Percentiles rank a stretch among this genome's conserved stretches.
Evolutionary conservation across 1,284 basidiomycete species (phyloP).

Genomic region (Ustilago loliicola): DNA sequence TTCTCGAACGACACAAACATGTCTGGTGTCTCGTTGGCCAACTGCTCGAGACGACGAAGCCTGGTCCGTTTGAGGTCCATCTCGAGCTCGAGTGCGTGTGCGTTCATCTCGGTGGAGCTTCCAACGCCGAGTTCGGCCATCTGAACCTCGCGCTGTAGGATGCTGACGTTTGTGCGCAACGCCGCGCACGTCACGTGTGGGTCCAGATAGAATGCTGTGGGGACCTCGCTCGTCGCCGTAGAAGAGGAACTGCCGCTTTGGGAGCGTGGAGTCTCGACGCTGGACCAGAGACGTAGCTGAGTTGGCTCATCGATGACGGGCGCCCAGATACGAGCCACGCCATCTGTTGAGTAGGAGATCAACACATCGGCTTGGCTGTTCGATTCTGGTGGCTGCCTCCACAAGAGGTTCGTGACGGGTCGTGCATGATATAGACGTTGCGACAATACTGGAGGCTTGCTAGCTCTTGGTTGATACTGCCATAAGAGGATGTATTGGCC

Average conservation of each 20-base stretch:
- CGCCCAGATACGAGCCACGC: conserved; percentile 54
- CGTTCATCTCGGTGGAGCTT: conserved; percentile 16
- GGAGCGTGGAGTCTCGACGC: conserved; percentile 26
- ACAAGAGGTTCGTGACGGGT: conserved; percentile 25
- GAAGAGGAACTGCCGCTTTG: not conserved
- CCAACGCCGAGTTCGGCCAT: conserved; percentile 52
- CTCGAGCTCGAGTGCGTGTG: conserved; percentile 32
- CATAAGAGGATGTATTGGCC: conserved; percentile 46
- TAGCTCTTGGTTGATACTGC: conserved; percentile 38
- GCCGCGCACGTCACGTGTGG: conserved; percentile 32
- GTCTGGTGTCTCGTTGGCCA: conserved; percentile 57
- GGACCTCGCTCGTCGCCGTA: not conserved
- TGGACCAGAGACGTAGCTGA: conserved; percentile 54
- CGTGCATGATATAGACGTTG: conserved; percentile 51
- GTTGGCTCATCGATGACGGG: conserved; percentile 62
- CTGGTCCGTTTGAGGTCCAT: conserved; percentile 52
- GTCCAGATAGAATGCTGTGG: conserved; percentile 47
- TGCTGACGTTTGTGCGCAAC: conserved; percentile 43
- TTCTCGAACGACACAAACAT: conserved; percentile 46
- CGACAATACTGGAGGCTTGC: conserved; percentile 23
- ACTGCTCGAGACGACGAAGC: conserved; percentile 50
- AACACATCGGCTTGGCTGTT: conserved; percentile 54
- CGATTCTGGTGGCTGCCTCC: conserved; percentile 44
- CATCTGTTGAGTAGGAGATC: conserved; percentile 48
- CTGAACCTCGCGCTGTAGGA: conserved; percentile 55